Evolutionary conservation across 2,329 filamentous ascomycete genomes (phyloP), one percentile per base, ranked within the genome.

Genomic region (Emericellopsis cladophorae): DNA sequence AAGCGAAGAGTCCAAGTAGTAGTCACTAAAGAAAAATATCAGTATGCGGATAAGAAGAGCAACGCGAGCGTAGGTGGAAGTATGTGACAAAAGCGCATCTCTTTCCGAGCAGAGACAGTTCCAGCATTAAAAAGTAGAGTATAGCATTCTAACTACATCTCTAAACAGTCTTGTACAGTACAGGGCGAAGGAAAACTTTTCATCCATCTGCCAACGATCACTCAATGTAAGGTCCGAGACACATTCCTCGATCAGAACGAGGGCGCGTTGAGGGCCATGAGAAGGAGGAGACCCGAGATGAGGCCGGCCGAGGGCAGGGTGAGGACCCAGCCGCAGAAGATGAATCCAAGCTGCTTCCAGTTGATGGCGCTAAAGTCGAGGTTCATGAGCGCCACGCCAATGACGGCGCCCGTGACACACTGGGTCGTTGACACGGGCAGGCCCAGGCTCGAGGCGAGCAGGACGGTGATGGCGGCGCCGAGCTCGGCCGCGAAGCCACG

Each of bases 401-500:
- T 79, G 1, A 81, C 87, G 23, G 83, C 82, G 41, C 84, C 83
- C 2, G 82, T 87, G 58, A 89, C 86, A 58, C 83, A 88, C 82
- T 81, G 81, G 15, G 77, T 79, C 2, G 81, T 88, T 0, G 82
- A 87, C 22, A 88, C 82, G 31, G 83, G 83, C 0, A 88, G 77
- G 2, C 73, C 75, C 67, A 72, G 84, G 55, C 85, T 81, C 0
- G 81, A 84, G 67, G 84, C 84, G 56, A 88, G 61, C 18, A 87
- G 73, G 44, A 87, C 76, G 9, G 83, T 88, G 49, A 88, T 76
- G 48, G 83, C 81, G 36, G 83, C 81, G 37, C 83, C 84, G 73
- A 88, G 74, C 56, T 88, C 84, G 82, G 88, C 88, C 39, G 80
- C 85, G 50, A 65, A 84, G 40, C 66, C 68, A 49, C 68, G 61